These are phyloP conservation scores for Avena insularis DNA, from an alignment of 176 grass and related monocot genomes.

Conservation along the genomic window DNA sequence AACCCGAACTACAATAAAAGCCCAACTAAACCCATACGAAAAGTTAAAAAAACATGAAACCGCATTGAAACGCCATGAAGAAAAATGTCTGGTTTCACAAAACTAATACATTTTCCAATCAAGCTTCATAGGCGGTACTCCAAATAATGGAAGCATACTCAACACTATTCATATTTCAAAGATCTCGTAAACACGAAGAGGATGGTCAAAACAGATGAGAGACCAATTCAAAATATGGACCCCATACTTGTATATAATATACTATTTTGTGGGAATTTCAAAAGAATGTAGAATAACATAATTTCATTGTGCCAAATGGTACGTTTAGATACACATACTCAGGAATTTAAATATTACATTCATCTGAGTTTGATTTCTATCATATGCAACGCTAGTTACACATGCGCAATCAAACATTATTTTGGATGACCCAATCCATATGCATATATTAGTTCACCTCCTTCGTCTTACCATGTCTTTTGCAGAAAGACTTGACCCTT, in stretches of 20 bases:
- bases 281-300: background rate
- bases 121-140: background rate
- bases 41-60: too few species aligned
- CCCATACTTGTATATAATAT: background rate
- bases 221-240: background rate
- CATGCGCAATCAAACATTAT: background rate
- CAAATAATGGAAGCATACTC: background rate
- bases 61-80: too few species aligned
- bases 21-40: too few species aligned
- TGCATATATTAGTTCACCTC: background rate
- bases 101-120: background rate
- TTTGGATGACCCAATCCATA: background rate
- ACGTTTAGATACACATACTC: background rate
- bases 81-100: background rate
- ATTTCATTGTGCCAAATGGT: background rate
- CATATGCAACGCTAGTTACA: slow-evolving; percentile 9
- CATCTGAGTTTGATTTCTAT: background rate
- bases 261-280: background rate
- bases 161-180: background rate
- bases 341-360: background rate
- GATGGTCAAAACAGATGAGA: background rate
- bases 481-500: slow-evolving; percentile 65
- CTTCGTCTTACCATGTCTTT: slow-evolving; percentile 50
- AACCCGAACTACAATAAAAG: too few species aligned
- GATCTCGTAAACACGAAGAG: background rate